These are phyloP conservation scores for Candida ulmi DNA, from an alignment of 805 yeast genomes.

Conservation along the genomic window DNA sequence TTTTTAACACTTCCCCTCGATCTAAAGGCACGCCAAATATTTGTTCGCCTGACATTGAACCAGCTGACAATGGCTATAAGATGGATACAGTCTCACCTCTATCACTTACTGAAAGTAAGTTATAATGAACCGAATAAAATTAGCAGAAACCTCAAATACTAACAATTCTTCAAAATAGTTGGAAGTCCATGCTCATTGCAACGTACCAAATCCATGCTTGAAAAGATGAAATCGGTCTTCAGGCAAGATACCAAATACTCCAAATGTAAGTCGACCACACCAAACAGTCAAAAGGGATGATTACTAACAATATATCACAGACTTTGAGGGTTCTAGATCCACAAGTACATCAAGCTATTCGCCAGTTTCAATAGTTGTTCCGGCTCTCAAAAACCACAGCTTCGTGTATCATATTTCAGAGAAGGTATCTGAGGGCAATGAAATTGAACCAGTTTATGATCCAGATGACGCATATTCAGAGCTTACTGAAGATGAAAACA, in stretches of 20 bases:
- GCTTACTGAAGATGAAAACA: constrained; percentile 7
- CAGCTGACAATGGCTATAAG: neutral
- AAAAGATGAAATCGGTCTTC: constrained; percentile 11
- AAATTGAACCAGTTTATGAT: constrained; percentile 8
- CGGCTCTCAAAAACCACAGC: constrained; percentile 10
- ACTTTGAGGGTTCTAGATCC: constrained; percentile 2
- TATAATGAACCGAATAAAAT: too few species aligned
- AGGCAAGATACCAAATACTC: neutral
- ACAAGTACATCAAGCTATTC: constrained; percentile 9
- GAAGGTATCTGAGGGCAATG: constrained; percentile 9
- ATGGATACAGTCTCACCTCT: neutral
- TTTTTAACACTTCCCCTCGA: too few species aligned
- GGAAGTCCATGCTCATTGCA: neutral
- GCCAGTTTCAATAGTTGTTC: constrained; percentile 12
- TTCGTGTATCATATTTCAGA: constrained; percentile 7
- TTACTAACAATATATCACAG: neutral
- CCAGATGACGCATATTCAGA: constrained; percentile 4
- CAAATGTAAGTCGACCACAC: neutral
- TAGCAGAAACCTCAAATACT: too few species aligned
- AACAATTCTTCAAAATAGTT: neutral
- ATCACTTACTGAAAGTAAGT: constrained; percentile 1
- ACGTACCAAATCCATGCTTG: constrained; percentile 7
- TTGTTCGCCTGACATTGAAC: neutral
- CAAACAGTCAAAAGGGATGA: too few species aligned
- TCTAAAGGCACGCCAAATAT: too few species aligned